Percentiles rank a stretch among this genome's conserved stretches.
Conservation (phyloP, 1,139 yeast genomes). For the Protomyces pachydermus region DNA sequence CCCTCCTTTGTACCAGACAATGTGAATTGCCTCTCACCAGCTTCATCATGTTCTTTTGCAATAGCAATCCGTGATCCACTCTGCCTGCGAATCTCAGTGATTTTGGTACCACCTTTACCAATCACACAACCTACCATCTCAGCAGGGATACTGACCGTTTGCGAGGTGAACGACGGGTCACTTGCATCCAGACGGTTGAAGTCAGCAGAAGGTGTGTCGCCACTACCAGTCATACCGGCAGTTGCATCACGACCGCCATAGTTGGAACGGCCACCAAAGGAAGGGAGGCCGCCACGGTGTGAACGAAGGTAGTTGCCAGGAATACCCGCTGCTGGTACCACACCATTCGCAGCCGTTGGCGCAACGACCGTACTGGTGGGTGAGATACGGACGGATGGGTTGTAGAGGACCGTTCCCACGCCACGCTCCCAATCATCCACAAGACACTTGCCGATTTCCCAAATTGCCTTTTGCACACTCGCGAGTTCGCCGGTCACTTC, state of each 20-base stretch:
- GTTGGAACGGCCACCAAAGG: constrained; percentile 8
- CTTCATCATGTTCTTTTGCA: constrained; percentile 61
- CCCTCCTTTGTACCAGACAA: constrained; percentile 61
- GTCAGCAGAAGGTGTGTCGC: not conserved
- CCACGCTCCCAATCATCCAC: constrained; percentile 62
- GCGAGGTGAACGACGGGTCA: constrained; percentile 34
- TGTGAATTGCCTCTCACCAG: constrained; percentile 65
- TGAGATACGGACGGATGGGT: constrained; percentile 44
- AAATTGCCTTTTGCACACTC: constrained; percentile 54
- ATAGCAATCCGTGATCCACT: constrained; percentile 80
- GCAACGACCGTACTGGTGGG: constrained; percentile 26
- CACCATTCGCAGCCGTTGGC: constrained; percentile 18
- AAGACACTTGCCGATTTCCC: constrained; percentile 65
- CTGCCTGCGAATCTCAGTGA: constrained; percentile 75
- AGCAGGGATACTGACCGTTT: constrained; percentile 60
- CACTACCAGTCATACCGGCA: not conserved
- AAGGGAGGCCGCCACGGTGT: constrained; percentile 15
- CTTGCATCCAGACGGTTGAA: not conserved
- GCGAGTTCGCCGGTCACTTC: constrained; percentile 80
- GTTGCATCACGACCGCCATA: not conserved
- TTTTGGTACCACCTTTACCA: constrained; percentile 80
- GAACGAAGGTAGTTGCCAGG: constrained; percentile 26
- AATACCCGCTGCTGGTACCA: constrained; percentile 12
- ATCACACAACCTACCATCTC: constrained; percentile 87
- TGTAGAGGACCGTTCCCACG: constrained; percentile 60